Evolutionary conservation across 257 asterid genomes (phyloP), one percentile per base, ranked within the genome.

Genomic region (Capsicum pubescens): DNA sequence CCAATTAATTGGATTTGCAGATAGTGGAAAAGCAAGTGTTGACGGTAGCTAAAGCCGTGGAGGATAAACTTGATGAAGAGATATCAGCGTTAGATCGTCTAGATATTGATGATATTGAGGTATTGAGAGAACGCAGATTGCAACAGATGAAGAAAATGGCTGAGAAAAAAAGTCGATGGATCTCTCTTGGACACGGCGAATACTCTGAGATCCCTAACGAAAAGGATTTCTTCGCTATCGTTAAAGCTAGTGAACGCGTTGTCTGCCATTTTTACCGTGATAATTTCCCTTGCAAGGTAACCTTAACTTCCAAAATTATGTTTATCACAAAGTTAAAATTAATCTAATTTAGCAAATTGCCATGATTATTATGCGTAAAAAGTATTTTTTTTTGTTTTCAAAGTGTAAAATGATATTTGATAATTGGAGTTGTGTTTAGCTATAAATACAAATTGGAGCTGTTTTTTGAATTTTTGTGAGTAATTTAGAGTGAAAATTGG

Each of bases 141-240:
- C 97, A 92, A 81, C 98, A 97, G 94, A 92, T 97, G 99, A 97
- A 97, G 91, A 97, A 95, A 89, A 90, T 97, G 98, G 96, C 99
- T 85, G 99, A 97, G 91, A 97, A 97, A 88, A 88, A 89, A 88
- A 92, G 93, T 88, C 97, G 94, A 13, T 93, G 99, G 99, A 89
- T 91, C 85, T 91, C 89, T 60, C 95, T 95, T 71, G 99, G 99
- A 71, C 99, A 97, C 86, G 98, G 99, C 13, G 98, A 97, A 83
- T 97, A 95, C 90, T 87, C 94, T 0, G 98, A 97, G 95, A 93
- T 97, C 90, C 95, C 87, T 19, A 85, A 87, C 71, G 99, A 97
- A 91, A 97, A 97, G 89, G 98, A 97, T 3, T 97, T 97, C 64
- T 97, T 97, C 93, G 87, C 98, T 15, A 87, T 84, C 42, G 99